These are phyloP conservation scores for Verticillium zaregamsianum DNA, from an alignment of 2,329 filamentous ascomycete species.

Conservation along the genomic window DNA sequence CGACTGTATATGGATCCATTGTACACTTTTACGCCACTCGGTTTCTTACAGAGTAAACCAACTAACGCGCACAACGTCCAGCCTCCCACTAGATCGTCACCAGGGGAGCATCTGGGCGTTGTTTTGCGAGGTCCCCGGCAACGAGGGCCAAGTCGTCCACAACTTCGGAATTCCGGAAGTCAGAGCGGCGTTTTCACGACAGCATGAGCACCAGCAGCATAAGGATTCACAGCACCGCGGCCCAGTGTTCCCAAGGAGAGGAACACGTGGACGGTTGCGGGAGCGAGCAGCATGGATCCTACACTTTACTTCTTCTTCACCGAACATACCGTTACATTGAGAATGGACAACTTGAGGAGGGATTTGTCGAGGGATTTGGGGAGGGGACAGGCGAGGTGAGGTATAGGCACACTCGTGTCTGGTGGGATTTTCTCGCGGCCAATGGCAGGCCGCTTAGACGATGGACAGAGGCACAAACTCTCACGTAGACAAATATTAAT, in stretches of 20 bases:
- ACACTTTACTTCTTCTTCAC: conserved; percentile 7
- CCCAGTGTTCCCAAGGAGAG: conserved; percentile 5
- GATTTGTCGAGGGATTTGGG: conserved; percentile 6
- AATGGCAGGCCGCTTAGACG: conserved; percentile 10
- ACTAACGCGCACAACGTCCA: not conserved
- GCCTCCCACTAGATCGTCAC: not conserved
- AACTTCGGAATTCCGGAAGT: conserved; percentile 2
- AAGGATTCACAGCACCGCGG: conserved; percentile 5
- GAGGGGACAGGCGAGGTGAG: conserved; percentile 5
- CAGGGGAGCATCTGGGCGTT: not conserved
- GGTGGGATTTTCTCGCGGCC: conserved; percentile 7
- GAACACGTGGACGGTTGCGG: conserved; percentile 2
- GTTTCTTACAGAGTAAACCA: not conserved
- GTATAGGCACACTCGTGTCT: conserved; percentile 8
- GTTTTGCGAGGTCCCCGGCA: not conserved
- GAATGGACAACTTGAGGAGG: conserved; percentile 13
- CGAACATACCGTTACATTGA: conserved; percentile 3
- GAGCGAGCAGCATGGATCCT: conserved; percentile 7
- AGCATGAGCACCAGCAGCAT: conserved; percentile 31
- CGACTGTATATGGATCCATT: not conserved
- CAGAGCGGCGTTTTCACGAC: conserved; percentile 27
- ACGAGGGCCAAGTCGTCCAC: conserved; percentile 1
- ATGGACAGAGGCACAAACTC: conserved; percentile 14
- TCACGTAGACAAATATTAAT: conserved; percentile 34
- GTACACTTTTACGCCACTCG: not conserved